phyloP scores from a whole-genome alignment of 352 stramenopile species.

The Pythium phragmiticola region DNA sequence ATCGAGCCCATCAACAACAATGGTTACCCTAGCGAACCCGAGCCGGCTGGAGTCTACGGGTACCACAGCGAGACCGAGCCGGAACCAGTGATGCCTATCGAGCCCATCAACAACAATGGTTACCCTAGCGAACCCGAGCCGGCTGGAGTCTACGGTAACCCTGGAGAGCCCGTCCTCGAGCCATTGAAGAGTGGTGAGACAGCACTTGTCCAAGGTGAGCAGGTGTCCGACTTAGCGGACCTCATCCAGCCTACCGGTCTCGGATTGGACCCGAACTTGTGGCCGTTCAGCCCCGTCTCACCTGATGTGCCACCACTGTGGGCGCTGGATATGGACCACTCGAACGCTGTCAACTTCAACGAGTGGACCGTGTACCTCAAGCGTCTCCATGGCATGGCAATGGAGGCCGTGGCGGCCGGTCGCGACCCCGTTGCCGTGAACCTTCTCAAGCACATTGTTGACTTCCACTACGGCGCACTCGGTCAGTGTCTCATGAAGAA shows the following conservation, averaged over 20 bases:
- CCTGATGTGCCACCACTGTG: slow-evolving; percentile 10
- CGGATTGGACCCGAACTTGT: background rate
- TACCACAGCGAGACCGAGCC: no score
- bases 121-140: no score
- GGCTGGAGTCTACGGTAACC: no score
- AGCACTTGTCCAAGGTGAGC: no score
- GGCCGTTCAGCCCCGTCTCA: slow-evolving; percentile 5
- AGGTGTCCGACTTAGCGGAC: background rate
- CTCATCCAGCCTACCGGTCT: background rate
- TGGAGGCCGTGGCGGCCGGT: background rate
- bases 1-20: no score
- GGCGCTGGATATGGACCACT: slow-evolving; percentile 13
- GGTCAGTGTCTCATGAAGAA: background rate
- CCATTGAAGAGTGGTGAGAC: no score
- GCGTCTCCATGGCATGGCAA: slow-evolving; percentile 2
- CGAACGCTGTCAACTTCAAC: background rate
- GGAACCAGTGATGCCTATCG: no score
- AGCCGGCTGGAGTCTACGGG: no score
- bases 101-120: no score
- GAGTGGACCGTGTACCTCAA: slow-evolving; percentile 16
- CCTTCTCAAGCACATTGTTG: slow-evolving; percentile 6
- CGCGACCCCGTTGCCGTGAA: background rate
- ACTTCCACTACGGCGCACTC: slow-evolving; percentile 19
- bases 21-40: no score
- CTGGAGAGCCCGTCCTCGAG: no score